These are phyloP conservation scores for Periglandula ipomoeae DNA, from an alignment of 2,329 filamentous ascomycete species.

Conservation along the genomic window DNA sequence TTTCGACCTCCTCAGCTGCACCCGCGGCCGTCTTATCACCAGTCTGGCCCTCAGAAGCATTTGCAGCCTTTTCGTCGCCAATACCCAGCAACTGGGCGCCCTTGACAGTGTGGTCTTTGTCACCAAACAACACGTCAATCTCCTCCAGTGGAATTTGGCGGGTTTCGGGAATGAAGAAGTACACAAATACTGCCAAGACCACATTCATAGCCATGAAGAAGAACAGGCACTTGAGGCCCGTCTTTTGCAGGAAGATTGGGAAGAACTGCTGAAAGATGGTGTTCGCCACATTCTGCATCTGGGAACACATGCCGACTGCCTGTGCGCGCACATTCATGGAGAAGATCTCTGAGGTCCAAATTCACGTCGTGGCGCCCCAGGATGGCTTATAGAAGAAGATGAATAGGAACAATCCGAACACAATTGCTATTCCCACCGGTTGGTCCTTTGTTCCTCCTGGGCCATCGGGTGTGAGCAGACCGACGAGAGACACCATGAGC, in stretches of 20 bases:
- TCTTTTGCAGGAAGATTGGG: no score
- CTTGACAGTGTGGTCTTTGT: not conserved
- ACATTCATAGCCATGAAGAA: not conserved
- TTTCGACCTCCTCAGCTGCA: no score
- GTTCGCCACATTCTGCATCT: not conserved
- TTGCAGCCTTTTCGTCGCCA: not conserved
- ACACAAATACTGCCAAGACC: no score
- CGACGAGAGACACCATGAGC: not conserved
- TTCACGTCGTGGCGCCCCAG: not conserved
- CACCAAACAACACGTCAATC: no score
- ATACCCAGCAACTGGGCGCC: not conserved
- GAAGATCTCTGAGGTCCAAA: not conserved
- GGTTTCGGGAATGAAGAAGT: not conserved
- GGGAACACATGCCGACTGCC: not conserved
- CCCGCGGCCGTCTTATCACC: no score
- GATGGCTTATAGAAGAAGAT: not conserved
- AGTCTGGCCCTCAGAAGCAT: no score
- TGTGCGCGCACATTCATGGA: no score
- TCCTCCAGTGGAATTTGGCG: no score
- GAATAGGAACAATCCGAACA: not conserved
- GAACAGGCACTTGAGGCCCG: not conserved
- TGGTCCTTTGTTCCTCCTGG: not conserved
- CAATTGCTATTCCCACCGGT: not conserved
- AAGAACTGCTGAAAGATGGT: not conserved
- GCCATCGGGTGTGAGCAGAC: not conserved